Percentiles rank a stretch among this genome's conserved stretches.
These are phyloP conservation scores for Cairneyella variabilis DNA, from an alignment of 495 filamentous ascomycete species.

Conservation along the genomic window DNA sequence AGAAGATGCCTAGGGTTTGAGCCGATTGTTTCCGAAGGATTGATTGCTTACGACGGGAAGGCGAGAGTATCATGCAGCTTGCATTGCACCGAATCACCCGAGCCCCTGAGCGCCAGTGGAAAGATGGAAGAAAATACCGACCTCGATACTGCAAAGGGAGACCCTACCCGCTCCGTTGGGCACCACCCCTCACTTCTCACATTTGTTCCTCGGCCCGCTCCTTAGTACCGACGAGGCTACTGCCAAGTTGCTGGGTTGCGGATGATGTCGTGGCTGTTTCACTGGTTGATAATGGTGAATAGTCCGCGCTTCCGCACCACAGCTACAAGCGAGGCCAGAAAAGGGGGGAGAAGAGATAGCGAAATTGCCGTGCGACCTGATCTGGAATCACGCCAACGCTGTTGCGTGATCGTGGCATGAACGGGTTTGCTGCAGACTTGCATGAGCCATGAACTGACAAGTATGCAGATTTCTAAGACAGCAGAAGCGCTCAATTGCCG, in stretches of 20 bases:
- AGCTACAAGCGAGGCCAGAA: not conserved
- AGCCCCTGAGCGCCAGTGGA: too few species aligned
- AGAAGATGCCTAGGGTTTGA: conserved; percentile 11
- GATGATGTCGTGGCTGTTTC: not conserved
- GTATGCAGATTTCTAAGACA: too few species aligned
- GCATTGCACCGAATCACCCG: not conserved
- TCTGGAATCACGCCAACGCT: conserved; percentile 5
- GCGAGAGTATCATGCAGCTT: conserved; percentile 5
- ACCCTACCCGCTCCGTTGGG: too few species aligned
- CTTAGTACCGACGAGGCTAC: not conserved
- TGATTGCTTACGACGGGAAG: conserved; percentile 9
- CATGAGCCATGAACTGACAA: not conserved
- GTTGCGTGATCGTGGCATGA: conserved; percentile 10
- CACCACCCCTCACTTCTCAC: too few species aligned
- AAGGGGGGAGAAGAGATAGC: not conserved
- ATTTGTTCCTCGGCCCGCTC: too few species aligned
- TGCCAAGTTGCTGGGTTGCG: not conserved
- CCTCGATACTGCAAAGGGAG: too few species aligned
- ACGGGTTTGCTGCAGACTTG: conserved; percentile 1
- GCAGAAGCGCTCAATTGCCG: too few species aligned
- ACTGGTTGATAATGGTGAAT: too few species aligned
- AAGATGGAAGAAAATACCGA: too few species aligned
- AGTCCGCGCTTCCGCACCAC: not conserved
- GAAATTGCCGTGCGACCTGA: conserved; percentile 3
- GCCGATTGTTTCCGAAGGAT: conserved; percentile 21